Base-by-base conservation (phyloP, 2,329 filamentous ascomycete species). In the Cordyceps farinosa region DNA sequence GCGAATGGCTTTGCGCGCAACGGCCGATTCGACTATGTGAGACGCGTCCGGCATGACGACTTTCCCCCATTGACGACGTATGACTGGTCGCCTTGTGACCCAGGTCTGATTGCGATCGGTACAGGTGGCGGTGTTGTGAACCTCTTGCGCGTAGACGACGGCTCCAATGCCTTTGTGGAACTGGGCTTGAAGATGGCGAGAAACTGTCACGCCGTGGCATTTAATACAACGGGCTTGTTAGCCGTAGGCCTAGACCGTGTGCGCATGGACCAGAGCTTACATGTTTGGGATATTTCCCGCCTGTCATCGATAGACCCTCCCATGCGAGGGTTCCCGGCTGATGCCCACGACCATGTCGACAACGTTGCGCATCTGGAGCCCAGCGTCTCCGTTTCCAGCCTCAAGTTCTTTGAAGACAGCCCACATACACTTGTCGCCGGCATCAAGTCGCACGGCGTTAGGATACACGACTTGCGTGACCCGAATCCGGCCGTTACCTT, bases 241-340 rank as follows among this genome's bases (percentile, higher is more conserved):
- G 91, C 91, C 10, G 90, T 92, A 34, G 91, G 90, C 1, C 79
- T 95, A 58, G 91, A 95, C 70, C 84, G 90, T 68, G 90, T 93
- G 30, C 85, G 91, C 38, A 92, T 91, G 75, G 91, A 95, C 71
- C 86, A 89, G 66, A 92, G 90, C 69, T 81, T 96, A 55, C 91
- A 94, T 69, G 88, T 95, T 36, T 95, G 90, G 84, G 90, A 96
- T 73, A 82, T 92, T 61, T 88, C 85, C 68, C 84, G 85, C 45
- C 79, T 86, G 54, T 82, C 80, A 27, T 79, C 75, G 50, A 77
- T 82, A 73, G 80, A 80, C 68, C 72, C 78, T 40, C 76, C 73
- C 17, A 73, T 74, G 27, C 76, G 75, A 38, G 86, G 85, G 30
- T 86, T 85, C 38, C 79, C 82, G 2, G 68, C 76, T 2, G 78